phyloP scores from a whole-genome alignment of 192 early-diverging fungal genomes.

The Paraglomus occultum region DNA sequence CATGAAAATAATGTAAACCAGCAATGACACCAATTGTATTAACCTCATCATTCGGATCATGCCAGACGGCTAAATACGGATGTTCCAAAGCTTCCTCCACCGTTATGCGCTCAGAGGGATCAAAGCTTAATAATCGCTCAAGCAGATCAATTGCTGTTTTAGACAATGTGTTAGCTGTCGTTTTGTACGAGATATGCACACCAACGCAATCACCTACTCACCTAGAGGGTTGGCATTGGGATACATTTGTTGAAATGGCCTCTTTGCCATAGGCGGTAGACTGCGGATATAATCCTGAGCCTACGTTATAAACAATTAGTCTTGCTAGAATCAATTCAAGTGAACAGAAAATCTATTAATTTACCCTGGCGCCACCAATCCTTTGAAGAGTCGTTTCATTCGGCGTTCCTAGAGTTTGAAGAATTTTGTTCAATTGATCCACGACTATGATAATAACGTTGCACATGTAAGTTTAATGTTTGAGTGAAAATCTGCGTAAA shows the following conservation, averaged over 20 bases:
- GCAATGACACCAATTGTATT: not conserved
- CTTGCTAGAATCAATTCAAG: not conserved
- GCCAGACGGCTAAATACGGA: slow-evolving; percentile 73
- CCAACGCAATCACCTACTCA: slow-evolving; percentile 58
- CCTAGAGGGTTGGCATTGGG: slow-evolving; percentile 77
- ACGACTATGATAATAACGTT: slow-evolving; percentile 53
- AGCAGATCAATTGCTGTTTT: slow-evolving; percentile 75
- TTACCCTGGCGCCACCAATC: slow-evolving; percentile 67
- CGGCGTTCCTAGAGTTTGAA: slow-evolving; percentile 83
- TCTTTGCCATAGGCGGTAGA: slow-evolving; percentile 76
- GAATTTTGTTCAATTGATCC: slow-evolving; percentile 90
- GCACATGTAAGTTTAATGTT: slow-evolving; percentile 28
- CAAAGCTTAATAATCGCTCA: slow-evolving; percentile 73
- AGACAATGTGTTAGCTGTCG: not conserved
- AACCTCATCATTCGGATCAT: slow-evolving; percentile 45
- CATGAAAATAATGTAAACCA: not conserved
- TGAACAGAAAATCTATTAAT: slow-evolving; percentile 9
- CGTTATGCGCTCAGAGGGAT: slow-evolving; percentile 78
- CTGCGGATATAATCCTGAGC: slow-evolving; percentile 86
- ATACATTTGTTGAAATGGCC: slow-evolving; percentile 69
- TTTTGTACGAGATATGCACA: too few relatives aligned
- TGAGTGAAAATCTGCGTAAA: slow-evolving; percentile 51
- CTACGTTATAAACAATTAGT: slow-evolving; percentile 34
- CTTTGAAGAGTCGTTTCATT: slow-evolving; percentile 65
- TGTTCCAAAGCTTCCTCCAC: slow-evolving; percentile 83